Conservation (phyloP, 257 asterid genomes). For the Orobanche coerulescens region DNA sequence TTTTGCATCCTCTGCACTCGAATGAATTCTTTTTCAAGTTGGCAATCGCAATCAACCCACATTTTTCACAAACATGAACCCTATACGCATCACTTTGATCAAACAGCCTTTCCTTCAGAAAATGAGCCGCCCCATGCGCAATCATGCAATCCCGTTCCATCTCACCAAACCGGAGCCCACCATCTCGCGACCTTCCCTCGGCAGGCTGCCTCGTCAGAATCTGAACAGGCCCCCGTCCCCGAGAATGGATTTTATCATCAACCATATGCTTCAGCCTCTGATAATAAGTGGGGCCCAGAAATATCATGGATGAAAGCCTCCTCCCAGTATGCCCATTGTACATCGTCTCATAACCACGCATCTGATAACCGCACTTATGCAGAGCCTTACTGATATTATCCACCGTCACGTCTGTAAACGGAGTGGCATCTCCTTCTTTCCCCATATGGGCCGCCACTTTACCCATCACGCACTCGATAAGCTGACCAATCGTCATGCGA, state of each 20-base stretch:
- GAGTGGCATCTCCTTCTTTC: constrained; percentile 96
- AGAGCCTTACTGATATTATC: constrained; percentile 93
- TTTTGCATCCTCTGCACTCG: constrained; percentile 95
- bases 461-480: constrained; percentile 95
- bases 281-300: constrained; percentile 92
- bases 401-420: constrained; percentile 92
- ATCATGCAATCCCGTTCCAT: constrained; percentile 99
- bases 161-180: constrained; percentile 95
- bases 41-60: constrained; percentile 91
- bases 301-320: constrained; percentile 69
- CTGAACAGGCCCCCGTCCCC: constrained; percentile 98
- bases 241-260: constrained; percentile 90
- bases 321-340: constrained; percentile 95
- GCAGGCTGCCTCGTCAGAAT: constrained; percentile 97
- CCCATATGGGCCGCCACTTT: constrained; percentile 99
- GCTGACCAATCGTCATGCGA: constrained; percentile 96
- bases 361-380: constrained; percentile 93
- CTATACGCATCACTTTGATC: constrained; percentile 97
- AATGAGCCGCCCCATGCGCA: constrained; percentile 98
- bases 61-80: constrained; percentile 82
- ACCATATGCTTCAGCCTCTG: constrained; percentile 99
- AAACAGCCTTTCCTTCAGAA: constrained; percentile 79
- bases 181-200: constrained; percentile 95
- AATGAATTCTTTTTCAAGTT: constrained; percentile 84
- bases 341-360: constrained; percentile 98